These are phyloP conservation scores for Emmonsiellopsis sp. DNA, from an alignment of 2,329 filamentous ascomycete species.

Conservation along the genomic window DNA sequence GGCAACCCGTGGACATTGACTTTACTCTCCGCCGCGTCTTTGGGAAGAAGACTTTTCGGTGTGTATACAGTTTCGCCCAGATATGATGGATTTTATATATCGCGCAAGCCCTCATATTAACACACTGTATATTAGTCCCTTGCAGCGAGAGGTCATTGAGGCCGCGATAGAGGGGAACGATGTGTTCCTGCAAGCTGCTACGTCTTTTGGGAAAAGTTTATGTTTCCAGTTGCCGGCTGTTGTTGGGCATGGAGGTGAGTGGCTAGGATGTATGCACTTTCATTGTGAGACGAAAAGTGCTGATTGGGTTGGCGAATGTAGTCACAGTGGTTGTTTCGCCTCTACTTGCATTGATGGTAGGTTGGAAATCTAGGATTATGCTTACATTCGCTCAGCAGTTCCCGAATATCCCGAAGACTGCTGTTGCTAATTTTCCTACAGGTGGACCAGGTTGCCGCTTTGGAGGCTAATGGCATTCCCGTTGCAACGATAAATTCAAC, in stretches of 20 bases:
- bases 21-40: slow-evolving; percentile 68
- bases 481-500: slow-evolving; percentile 84
- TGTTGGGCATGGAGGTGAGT: slow-evolving; percentile 73
- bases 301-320: slow-evolving; percentile 26
- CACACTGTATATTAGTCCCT: slow-evolving; percentile 47
- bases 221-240: slow-evolving; percentile 94
- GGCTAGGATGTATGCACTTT: not conserved
- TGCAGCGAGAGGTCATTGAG: slow-evolving; percentile 79
- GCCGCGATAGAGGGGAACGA: slow-evolving; percentile 75
- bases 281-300: not conserved
- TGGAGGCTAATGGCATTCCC: slow-evolving; percentile 64
- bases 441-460: slow-evolving; percentile 85
- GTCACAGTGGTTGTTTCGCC: slow-evolving; percentile 88
- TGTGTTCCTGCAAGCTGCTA: slow-evolving; percentile 79
- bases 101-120: not conserved
- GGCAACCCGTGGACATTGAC: slow-evolving; percentile 51
- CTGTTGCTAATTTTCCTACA: slow-evolving; percentile 35
- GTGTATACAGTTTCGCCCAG: slow-evolving; percentile 10
- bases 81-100: too few species aligned
- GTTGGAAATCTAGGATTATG: slow-evolving; percentile 62
- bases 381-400: slow-evolving; percentile 67
- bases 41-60: slow-evolving; percentile 66
- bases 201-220: slow-evolving; percentile 80
- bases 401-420: slow-evolving; percentile 67
- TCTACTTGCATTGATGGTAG: slow-evolving; percentile 77